phyloP scores from a whole-genome alignment of 805 yeast genomes.

The Candida loeiensis region DNA sequence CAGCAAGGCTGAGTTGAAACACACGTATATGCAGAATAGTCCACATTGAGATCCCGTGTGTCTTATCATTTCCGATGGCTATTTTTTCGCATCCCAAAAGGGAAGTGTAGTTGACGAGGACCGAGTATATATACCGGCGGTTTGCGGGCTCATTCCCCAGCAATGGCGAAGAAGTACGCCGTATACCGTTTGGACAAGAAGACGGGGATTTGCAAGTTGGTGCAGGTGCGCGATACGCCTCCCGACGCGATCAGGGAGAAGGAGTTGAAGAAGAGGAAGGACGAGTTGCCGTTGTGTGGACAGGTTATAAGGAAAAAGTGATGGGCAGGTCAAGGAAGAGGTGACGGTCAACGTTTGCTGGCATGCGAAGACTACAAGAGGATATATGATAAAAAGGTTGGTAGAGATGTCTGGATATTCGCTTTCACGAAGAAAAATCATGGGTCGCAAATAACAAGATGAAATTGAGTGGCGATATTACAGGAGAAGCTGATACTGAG shows the following conservation, averaged over 20 bases:
- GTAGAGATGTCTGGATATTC: too few species aligned
- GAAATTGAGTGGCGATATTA: too few species aligned
- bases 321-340: neutral
- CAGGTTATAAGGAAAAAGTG: neutral
- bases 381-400: too few species aligned
- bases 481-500: too few species aligned
- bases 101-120: neutral
- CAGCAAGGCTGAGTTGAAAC: too few species aligned
- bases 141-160: neutral
- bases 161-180: slow-evolving; percentile 8
- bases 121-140: neutral
- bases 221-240: slow-evolving; percentile 3
- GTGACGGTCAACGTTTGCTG: neutral
- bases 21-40: too few species aligned
- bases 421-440: too few species aligned
- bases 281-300: slow-evolving; percentile 6
- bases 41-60: neutral
- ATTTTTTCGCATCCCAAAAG: too few species aligned
- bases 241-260: slow-evolving; percentile 3
- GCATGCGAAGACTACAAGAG: too few species aligned
- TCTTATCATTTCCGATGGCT: too few species aligned
- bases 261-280: slow-evolving; percentile 5
- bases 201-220: slow-evolving; percentile 8
- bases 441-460: too few species aligned
- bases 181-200: slow-evolving; percentile 8